Percentiles rank a stretch among this genome's conserved stretches.
Evolutionary conservation across 495 filamentous ascomycete species (phyloP).

Genomic region (Margaritispora aquatica): DNA sequence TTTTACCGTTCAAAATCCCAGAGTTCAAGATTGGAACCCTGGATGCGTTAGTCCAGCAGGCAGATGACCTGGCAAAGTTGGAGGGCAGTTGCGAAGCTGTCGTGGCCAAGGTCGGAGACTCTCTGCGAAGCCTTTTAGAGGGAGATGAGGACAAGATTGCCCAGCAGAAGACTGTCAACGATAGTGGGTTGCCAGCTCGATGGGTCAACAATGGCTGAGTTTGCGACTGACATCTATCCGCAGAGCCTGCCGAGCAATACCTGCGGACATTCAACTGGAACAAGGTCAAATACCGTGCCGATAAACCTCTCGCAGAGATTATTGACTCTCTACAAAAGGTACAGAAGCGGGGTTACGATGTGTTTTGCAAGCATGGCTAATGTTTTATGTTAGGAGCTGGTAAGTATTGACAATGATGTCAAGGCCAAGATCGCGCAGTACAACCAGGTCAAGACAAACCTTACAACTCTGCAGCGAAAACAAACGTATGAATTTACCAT

Average conservation of each 20-base stretch:
- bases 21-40: conserved; percentile 97
- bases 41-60: conserved; percentile 93
- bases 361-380: not conserved
- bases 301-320: conserved; percentile 79
- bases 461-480: conserved; percentile 73
- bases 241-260: conserved; percentile 92
- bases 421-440: conserved; percentile 90
- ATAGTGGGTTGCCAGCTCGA: conserved; percentile 56
- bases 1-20: conserved; percentile 75
- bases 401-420: conserved; percentile 88
- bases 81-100: conserved; percentile 72
- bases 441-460: conserved; percentile 77
- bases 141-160: conserved; percentile 76
- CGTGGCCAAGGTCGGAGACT: conserved; percentile 83
- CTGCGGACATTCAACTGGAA: conserved; percentile 89
- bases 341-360: not conserved
- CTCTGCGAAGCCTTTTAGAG: conserved; percentile 70
- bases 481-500: conserved; percentile 56
- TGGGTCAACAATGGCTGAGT: not conserved
- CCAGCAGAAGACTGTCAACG: conserved; percentile 90
- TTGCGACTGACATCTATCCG: not conserved
- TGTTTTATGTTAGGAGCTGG: conserved; percentile 57
- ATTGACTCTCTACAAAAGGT: conserved; percentile 85
- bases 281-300: conserved; percentile 90
- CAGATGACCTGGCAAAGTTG: conserved; percentile 90